Evolutionary conservation across 2,329 filamentous ascomycete genomes (phyloP).

Genomic region (Byssochlamys sp.): DNA sequence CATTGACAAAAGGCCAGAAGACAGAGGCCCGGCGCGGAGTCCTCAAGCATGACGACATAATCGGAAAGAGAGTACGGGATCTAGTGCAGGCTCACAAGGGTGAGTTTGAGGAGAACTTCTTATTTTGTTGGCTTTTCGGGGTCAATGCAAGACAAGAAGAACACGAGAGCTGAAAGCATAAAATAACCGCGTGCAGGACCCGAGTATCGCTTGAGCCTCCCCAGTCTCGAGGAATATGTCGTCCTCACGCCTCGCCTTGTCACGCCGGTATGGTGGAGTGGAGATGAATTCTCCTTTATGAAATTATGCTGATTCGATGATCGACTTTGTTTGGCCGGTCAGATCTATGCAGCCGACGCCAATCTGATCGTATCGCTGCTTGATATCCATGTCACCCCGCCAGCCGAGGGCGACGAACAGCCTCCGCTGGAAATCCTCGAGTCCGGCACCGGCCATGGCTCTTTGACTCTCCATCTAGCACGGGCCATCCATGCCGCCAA

Average conservation of each 20-base stretch:
- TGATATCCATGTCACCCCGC: slow-evolving; percentile 55
- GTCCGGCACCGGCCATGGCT: slow-evolving; percentile 76
- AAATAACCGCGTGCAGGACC: slow-evolving; percentile 22
- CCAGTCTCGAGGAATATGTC: slow-evolving; percentile 65
- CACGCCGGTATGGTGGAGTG: slow-evolving; percentile 53
- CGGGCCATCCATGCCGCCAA: slow-evolving; percentile 69
- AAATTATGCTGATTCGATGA: neutral
- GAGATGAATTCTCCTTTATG: neutral
- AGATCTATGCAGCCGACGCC: slow-evolving; percentile 68
- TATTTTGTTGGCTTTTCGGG: neutral
- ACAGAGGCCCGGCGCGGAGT: slow-evolving; percentile 26
- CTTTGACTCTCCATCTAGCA: slow-evolving; percentile 64
- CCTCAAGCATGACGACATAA: slow-evolving; percentile 46
- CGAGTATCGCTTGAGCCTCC: slow-evolving; percentile 50
- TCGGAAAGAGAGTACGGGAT: slow-evolving; percentile 54
- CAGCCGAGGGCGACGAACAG: slow-evolving; percentile 19
- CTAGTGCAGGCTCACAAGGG: slow-evolving; percentile 47
- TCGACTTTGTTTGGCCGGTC: slow-evolving; percentile 14
- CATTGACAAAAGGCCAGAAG: slow-evolving; percentile 29
- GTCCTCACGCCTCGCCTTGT: slow-evolving; percentile 57
- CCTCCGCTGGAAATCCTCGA: slow-evolving; percentile 65
- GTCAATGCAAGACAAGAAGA: neutral
- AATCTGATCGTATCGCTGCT: slow-evolving; percentile 65
- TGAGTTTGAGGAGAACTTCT: slow-evolving; percentile 9
- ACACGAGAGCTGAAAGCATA: slow-evolving; percentile 1